These are phyloP conservation scores for Pythium brassicae DNA, from an alignment of 352 stramenopile genomes.

Conservation along the genomic window DNA sequence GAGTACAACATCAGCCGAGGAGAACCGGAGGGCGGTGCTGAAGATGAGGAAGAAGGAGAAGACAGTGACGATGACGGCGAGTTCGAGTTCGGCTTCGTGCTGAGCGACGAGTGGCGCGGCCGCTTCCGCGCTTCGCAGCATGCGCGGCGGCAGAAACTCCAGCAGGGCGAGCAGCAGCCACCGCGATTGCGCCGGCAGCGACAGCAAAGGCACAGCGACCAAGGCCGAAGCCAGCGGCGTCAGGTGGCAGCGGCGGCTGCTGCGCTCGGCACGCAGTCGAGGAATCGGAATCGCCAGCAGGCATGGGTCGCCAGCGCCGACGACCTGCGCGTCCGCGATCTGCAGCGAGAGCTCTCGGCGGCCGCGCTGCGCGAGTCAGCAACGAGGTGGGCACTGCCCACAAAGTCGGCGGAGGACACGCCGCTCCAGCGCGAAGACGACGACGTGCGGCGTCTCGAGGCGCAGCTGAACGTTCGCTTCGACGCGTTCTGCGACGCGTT, in stretches of 20 bases:
- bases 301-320: background rate
- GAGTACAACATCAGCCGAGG: background rate
- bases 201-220: background rate
- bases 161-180: constrained; percentile 8
- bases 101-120: constrained; percentile 68
- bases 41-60: constrained; percentile 6
- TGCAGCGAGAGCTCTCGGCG: constrained; percentile 34
- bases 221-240: constrained; percentile 1
- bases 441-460: constrained; percentile 31
- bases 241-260: no score
- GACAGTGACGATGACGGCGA: constrained; percentile 26
- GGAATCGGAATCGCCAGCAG: constrained; percentile 1
- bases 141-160: constrained; percentile 15
- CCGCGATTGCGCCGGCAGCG: background rate
- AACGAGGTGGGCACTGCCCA: constrained; percentile 20
- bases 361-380: constrained; percentile 33
- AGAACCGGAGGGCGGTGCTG: background rate
- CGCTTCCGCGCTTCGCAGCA: constrained; percentile 29
- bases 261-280: no score
- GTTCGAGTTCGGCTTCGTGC: constrained; percentile 68
- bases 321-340: constrained; percentile 23
- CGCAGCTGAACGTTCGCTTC: constrained; percentile 46
- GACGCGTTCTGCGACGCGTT: constrained; percentile 63
- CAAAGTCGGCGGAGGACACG: background rate
- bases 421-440: constrained; percentile 1